Base-by-base conservation (phyloP, 176 grass and related monocot genomes). In the Cocos nucifera region DNA sequence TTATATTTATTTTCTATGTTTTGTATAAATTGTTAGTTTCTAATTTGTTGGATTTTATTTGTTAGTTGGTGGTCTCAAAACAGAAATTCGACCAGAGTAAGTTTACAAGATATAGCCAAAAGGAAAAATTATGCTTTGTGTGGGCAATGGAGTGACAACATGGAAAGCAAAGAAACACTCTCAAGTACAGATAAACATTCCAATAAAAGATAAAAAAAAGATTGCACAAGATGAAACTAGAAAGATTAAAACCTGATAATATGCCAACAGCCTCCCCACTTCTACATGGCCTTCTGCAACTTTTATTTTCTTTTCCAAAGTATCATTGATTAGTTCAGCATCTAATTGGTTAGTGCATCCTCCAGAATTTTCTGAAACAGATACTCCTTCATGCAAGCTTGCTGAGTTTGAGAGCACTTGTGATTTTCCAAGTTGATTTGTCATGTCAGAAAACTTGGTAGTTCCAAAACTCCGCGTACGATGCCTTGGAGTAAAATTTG, bases 271-370 rank as follows among this genome's bases (percentile, higher is more conserved):
- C 63, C 92, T 77, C 26, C 87, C 87, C 52, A 91, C 87, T 91
- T 97, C 92, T 24, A 97, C 75, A n/a, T 91, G 92, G 59, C 92
- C 92, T 82, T 97, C 87, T 71, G 83, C 80, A 80, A 88, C 72
- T 82, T 78, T 87, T 80, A 91, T 51, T 49, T 53, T 77, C 78
- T 84, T 97, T 59, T 90, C 87, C 59, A 82, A 58, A 35, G 57
- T 69, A 80, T 82, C 80, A 70, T 76, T 75, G 57, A 35, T 79
- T 73, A 76, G 54, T 55, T 17, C 23, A 54, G 18, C 59, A 64
- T 76, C 72, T 70, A 61, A 61, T 78, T 71, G 58, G 67, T 54
- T 56, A 66, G 53, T 18, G 72, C 25, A 73, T 60, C 63, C 59
- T 28, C 64, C 60, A 61, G 53, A 39, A 68, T 35, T 23, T 58